These are phyloP conservation scores for Talaromyces sp. DNA, from an alignment of 2,329 filamentous ascomycete genomes.

Conservation along the genomic window DNA sequence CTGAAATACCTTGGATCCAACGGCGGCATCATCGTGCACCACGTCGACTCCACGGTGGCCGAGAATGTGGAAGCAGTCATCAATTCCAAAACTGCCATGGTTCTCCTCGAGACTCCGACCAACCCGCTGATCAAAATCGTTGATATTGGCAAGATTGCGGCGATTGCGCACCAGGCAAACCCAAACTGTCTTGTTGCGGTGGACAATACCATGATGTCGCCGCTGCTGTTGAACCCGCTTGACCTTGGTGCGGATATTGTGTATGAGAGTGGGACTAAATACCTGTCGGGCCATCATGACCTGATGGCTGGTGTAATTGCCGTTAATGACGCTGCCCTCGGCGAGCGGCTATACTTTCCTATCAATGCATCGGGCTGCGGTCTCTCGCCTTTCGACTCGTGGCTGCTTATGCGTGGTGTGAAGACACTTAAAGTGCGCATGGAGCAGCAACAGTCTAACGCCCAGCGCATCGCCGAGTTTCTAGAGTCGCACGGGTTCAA, in stretches of 20 bases:
- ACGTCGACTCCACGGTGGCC: constrained; percentile 85
- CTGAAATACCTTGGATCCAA: constrained; percentile 87
- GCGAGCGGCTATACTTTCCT: constrained; percentile 88
- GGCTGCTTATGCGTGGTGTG: constrained; percentile 88
- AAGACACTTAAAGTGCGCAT: constrained; percentile 97
- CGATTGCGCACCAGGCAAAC: constrained; percentile 70
- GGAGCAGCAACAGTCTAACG: constrained; percentile 96
- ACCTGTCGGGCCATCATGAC: constrained; percentile 95
- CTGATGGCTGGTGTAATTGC: constrained; percentile 98
- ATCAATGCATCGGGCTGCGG: constrained; percentile 97
- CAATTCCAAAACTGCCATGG: constrained; percentile 82
- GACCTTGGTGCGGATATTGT: constrained; percentile 93
- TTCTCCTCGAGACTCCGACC: constrained; percentile 90
- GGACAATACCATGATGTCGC: constrained; percentile 98
- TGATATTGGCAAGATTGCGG: constrained; percentile 76
- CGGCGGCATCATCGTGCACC: constrained; percentile 87
- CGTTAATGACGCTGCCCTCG: constrained; percentile 73
- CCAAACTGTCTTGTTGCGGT: constrained; percentile 77
- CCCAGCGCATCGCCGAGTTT: constrained; percentile 84
- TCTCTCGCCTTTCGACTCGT: constrained; percentile 89
- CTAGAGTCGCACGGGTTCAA: constrained; percentile 87
- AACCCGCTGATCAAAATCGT: constrained; percentile 98
- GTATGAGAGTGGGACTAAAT: constrained; percentile 97
- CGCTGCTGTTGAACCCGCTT: constrained; percentile 86
- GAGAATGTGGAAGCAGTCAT: constrained; percentile 64